Evolutionary conservation across 768 basidiomycete genomes (phyloP), one percentile per base, ranked within the genome.

Genomic region (Fomitopsis pulvina): DNA sequence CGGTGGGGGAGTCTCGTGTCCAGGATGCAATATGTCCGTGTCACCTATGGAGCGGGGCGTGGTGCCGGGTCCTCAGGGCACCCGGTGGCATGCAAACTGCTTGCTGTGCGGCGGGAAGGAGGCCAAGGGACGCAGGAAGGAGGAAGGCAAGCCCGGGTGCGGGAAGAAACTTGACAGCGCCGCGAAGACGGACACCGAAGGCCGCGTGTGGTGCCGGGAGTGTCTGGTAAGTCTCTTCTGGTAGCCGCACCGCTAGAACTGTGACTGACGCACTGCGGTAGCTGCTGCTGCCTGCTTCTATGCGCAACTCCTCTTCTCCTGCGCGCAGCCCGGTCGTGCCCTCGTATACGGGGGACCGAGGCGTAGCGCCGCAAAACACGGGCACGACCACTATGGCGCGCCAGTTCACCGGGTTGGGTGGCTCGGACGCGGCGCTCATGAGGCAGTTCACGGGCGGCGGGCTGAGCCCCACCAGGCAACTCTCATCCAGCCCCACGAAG

Each of bases 1-100:
- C 59, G 84, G 83, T 11, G 73, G 76, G 43, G 71, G 74, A 28
- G 68, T 72, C n/a, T 56, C 71, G 12, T 92, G 90, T 58, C 87
- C 88, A 9, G 88, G 86, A 22, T 92, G 90, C 63, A 72, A 71
- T 46, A 80, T 77, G 57, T 61, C 78, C 0, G 90, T 92, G 11
- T 87, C 86, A 14, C 78, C 78, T 1, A 91, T 92, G 88, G 90
- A 92, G 59, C 73, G 78, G 51, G 90, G 90, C 8, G 88, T 92
- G 26, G 85, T 92, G 32, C 83, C 87, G 24, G 90, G 90, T 4
- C 90, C 90, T 21, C 83, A 87, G 52, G 85, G 85, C 29, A 82
- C 83, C 27, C 77, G 78, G 54, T 92, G 90, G 90, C 90, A 92
- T 63, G 71, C 76, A 6, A 61, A 74, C 32, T 92, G 90, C 64